Base-by-base conservation (phyloP, 164 flowering plant species). In the Stephania yunnanensis region DNA sequence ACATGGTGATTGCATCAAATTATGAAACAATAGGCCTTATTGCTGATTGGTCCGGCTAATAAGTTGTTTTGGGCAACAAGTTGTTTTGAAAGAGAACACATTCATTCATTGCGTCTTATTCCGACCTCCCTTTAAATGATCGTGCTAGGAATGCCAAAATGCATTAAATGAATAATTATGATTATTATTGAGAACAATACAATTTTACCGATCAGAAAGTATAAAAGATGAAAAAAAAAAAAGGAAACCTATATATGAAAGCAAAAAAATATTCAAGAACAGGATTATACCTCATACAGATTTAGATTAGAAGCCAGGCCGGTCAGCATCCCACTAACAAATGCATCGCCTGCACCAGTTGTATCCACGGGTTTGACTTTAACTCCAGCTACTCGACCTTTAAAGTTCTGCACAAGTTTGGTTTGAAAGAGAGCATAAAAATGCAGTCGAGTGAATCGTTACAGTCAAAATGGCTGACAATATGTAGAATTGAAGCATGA, bases 281-380 rank as follows among this genome's bases (percentile, higher is more conserved):
- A 13, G 36, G 64, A 71, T 5, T n/a, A 1, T 80, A 94, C 98
- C 96, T 90, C 64, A 50, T 79, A 80, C 46, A 94, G 79, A 68
- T 76, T 87, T 29, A 77, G 22, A 78, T 92, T 85, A n/a, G 89
- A 84, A 80, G 92, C 93, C 66, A 92, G 58, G 78, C 79, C 79
- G 81, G 68, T 71, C 65, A 91, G 84, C 11, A 94, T 55, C 46
- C 94, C 97, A 75, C 97, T 88, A 15, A 88, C 91, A 84, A 92
- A 92, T 74, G 98, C 91, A 87, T 94, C 98, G 44, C 98, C 98
- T 15, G 98, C 98, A 76, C 97, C 98, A 45, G 96, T 94, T 75
- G 97, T 91, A 82, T 92, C 97, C 72, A 94, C 86, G 73, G 92
- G 42, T 58, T 87, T 87, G 36, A 87, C 93, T 82, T 89, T 86